Evolutionary conservation across 345 rosid species (phyloP).

Genomic region (Kernera saxatilis): DNA sequence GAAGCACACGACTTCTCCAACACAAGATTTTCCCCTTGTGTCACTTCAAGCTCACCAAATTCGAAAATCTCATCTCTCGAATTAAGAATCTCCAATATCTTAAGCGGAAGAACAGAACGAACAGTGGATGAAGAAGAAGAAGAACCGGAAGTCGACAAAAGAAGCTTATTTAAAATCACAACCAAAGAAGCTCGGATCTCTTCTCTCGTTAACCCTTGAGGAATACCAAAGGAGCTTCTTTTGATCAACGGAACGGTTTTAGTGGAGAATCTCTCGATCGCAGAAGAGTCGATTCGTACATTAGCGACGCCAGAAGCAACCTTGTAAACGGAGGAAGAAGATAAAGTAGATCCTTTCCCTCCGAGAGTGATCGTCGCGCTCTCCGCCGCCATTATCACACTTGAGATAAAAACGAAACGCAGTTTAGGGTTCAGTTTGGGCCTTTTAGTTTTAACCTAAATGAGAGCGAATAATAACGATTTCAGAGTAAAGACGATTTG

Average conservation of each 20-base stretch:
- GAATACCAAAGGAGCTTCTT: constrained; percentile 2
- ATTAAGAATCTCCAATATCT: constrained; percentile 34
- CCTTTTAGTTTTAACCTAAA: background rate
- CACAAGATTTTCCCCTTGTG: constrained; percentile 38
- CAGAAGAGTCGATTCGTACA: constrained; percentile 52
- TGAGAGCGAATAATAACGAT: background rate
- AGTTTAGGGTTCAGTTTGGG: background rate
- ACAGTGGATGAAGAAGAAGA: constrained; percentile 30
- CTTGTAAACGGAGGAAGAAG: constrained; percentile 43
- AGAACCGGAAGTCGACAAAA: constrained; percentile 23
- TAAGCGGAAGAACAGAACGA: constrained; percentile 38
- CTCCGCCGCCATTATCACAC: constrained; percentile 31
- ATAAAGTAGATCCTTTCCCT: constrained; percentile 53
- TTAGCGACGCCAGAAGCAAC: constrained; percentile 40
- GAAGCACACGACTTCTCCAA: constrained; percentile 37
- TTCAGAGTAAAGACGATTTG: background rate
- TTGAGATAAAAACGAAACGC: background rate
- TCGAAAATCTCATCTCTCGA: constrained; percentile 7
- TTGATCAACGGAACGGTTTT: constrained; percentile 10
- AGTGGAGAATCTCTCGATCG: constrained; percentile 40
- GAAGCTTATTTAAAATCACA: constrained; percentile 59
- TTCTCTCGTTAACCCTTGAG: constrained; percentile 24
- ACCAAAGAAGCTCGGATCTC: constrained; percentile 49
- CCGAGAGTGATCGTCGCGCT: constrained; percentile 38
- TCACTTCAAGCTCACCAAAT: constrained; percentile 33